Evolutionary conservation across 1,139 yeast genomes (phyloP), one percentile per base, ranked within the genome.

Genomic region (Magnusiomyces paraingens): DNA sequence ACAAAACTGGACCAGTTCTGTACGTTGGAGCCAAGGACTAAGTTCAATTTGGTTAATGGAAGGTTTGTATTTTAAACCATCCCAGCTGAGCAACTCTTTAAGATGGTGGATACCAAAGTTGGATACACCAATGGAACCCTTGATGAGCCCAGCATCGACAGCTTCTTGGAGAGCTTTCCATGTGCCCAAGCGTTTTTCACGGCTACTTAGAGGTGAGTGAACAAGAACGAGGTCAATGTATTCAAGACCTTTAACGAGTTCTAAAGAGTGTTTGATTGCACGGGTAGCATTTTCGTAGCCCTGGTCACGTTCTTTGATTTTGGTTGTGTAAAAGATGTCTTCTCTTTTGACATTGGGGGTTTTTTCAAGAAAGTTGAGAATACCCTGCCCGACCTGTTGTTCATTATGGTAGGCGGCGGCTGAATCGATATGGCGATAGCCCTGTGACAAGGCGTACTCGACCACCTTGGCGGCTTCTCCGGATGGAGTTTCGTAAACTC

Each of bases 271-370:
- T 51, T 72, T 66, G 52, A 85, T 79, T 11, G 84, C 86, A 38
- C 63, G 61, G 59, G 77, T 78, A 6, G 91, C 81, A 39, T 73
- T 72, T 15, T 77, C 76, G 66, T 84, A 84, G 0, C 69, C 87
- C 58, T 80, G 80, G 60, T 79, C 78, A 35, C 73, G 69, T 59
- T 80, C 76, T 80, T 83, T 76, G 39, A 86, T 69, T 66, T 86
- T 86, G 41, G 94, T 82, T 6, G 93, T 83, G 65, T 83, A 85
- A 62, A 80, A 84, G 17, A 88, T 78, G 29, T 85, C 90, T 55
- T 74, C 35, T 1, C 52, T 48, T 29, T 50, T 55, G 18, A 59
- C 59, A 15, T 12, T 26, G 32, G 32, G 32, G 32, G 32, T 26
- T 26, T 26, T 75, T 51, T 70, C 65, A 51, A 79, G 62, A 61